A percentile compares a stretch with the other conserved stretches of the same genome.
phyloP scores from a whole-genome alignment of 2,329 filamentous ascomycete species.

The Rhynchosporium graminicola region DNA sequence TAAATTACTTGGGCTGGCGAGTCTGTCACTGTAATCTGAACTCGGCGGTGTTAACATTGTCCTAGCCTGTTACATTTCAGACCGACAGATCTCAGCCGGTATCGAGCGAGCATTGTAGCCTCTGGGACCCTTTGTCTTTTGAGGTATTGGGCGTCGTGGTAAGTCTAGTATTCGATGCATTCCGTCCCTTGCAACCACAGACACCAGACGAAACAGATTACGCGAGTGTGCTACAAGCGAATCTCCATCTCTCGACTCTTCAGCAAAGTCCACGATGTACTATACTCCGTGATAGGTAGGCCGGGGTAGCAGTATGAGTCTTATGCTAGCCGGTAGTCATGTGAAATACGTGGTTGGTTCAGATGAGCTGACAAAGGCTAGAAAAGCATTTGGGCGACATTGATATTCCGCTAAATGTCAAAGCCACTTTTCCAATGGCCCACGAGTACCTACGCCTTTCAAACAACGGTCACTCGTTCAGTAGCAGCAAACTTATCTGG shows the following conservation, averaged over 20 bases:
- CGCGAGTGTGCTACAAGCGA: constrained; percentile 68
- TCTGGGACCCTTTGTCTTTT: constrained; percentile 67
- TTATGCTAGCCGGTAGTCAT: constrained; percentile 69
- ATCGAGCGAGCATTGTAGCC: constrained; percentile 74
- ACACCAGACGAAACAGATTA: constrained; percentile 64
- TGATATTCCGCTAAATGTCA: constrained; percentile 66
- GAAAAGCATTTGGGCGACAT: constrained; percentile 68
- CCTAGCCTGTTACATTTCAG: constrained; percentile 56
- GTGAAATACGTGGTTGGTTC: constrained; percentile 74
- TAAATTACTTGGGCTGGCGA: constrained; percentile 65
- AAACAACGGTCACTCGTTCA: constrained; percentile 61
- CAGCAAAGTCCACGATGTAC: constrained; percentile 70
- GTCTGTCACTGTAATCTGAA: constrained; percentile 32
- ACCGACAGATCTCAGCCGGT: constrained; percentile 66
- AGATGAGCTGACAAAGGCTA: constrained; percentile 68
- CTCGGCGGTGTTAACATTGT: background rate
- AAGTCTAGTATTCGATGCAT: constrained; percentile 55
- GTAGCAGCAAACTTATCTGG: constrained; percentile 27
- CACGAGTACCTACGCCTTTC: constrained; percentile 75
- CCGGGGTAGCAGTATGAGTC: constrained; percentile 61
- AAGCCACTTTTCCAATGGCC: constrained; percentile 65
- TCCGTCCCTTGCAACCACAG: constrained; percentile 62
- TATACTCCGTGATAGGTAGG: constrained; percentile 62
- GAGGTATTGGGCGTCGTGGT: constrained; percentile 44
- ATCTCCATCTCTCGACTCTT: constrained; percentile 69